Evolutionary conservation across 371 early-diverging fungal genomes (phyloP), one percentile per base, ranked within the genome.

Genomic region (Batrachochytrium dendrobatidis): DNA sequence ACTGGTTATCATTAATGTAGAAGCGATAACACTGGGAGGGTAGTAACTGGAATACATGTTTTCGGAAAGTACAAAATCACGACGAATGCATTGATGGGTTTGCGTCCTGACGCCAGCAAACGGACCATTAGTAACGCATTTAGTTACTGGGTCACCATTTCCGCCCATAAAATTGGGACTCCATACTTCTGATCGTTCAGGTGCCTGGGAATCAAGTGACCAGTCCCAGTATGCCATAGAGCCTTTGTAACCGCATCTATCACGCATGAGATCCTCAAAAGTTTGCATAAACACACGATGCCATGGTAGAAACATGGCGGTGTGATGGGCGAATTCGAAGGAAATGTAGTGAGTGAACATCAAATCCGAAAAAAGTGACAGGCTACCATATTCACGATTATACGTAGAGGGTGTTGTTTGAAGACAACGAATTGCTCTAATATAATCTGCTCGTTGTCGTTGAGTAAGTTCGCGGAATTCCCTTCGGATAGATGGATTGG

Each of bases 1-100:
- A 54, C 24, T 55, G 25, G 63, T 70, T 26, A 65, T 49, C 79
- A 32, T 48, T 61, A 44, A 75, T 71, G 69, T 29, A 70, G 62
- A 24, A 67, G n/a, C n/a, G 53, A 63, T 70, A 62, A 56, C 70
- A 66, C 33, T 60, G 29, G 53, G 53, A 52, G 61, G 48, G 64
- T 68, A 71, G 49, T 63, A 54, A 10, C 75, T 70, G 24, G 63
- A 61, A 5, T 76, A 51, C 30, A 59, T 56, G 49, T 3, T 3
- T 7, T 3, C 8, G 3, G 6, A 17, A 32, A 6, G 44, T 34
- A 12, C 18, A 10, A 39, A 46, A n/a, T n/a, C 60, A n/a, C 60
- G 50, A 45, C 48, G 17, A 6, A 20, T 28, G 45, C 31, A 43
- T 3, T 29, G 34, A 3, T 45, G 54, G 29, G 26, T 22, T 51